Base-by-base conservation (phyloP, 1,284 basidiomycete species). In the Stereum hirsutum region DNA sequence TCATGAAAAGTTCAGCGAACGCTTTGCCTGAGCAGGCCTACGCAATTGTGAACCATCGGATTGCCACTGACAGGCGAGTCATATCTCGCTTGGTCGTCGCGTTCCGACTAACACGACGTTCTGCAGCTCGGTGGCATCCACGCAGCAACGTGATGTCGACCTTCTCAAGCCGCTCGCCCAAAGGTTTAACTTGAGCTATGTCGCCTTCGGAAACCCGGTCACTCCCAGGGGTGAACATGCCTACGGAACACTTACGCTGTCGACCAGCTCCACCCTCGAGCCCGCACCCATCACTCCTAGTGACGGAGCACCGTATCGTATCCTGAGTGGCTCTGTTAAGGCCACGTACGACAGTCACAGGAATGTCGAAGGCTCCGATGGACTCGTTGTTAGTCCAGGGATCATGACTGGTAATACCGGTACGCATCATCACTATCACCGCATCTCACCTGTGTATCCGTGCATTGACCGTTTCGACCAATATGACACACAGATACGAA, bases 261-360 rank as follows among this genome's bases (percentile, higher is more conserved):
- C 72, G 2, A 73, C 62, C 56, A 63, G 64, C 19, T 61, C 60
- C 0, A 64, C 62, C 11, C 62, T 78, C 12, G 70, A 76, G 46
- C 75, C 81, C 2, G 74, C 80, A 4, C 76, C 77, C 0, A 58
- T 72, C 24, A 72, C 78, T 12, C 71, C 76, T 0, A 57, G 57
- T 3, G 58, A 66, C 15, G 66, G 69, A 0, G 61, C 51, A 2
- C 66, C 74, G n/a, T 81, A 66, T 57, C 54, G 55, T n/a, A 48
- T 78, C n/a, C 57, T 78, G 20, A 69, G 68, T 15, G 73, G 70
- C 2, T 74, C 69, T 7, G 74, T 77, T 50, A 69, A 68, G 46
- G 60, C 68, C 2, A 59, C 68, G 4, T 69, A 66, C 50, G 63
- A 68, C 41, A 52, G 59, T 4, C 59, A 67, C 48, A 51, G 60